Percentiles rank a stretch among this genome's conserved stretches.
Evolutionary conservation across 805 yeast genomes (phyloP).

Genomic region (Candida montana): DNA sequence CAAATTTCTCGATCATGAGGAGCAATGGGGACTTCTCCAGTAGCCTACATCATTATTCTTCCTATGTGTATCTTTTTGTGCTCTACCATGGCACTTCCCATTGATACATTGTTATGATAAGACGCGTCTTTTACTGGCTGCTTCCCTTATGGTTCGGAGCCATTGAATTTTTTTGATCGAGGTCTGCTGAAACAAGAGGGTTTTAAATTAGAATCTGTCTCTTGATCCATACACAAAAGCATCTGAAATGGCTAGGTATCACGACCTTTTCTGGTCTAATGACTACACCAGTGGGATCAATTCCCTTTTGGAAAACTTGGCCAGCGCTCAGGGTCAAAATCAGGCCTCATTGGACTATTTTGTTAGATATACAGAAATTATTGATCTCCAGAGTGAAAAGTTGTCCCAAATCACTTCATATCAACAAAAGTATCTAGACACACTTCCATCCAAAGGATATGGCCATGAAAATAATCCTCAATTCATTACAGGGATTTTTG

Average conservation of each 20-base stretch:
- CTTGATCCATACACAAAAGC: background rate
- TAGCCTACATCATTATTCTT: no score
- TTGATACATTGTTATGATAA: no score
- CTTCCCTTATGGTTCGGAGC: background rate
- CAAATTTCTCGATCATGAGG: no score
- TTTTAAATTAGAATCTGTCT: no score
- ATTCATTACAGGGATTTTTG: background rate
- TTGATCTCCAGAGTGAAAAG: constrained; percentile 14
- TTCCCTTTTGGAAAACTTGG: constrained; percentile 16
- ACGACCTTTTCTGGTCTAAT: constrained; percentile 27
- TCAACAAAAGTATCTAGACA: constrained; percentile 8
- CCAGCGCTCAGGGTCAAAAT: constrained; percentile 17
- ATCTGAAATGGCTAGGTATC: constrained; percentile 5
- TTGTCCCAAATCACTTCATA: constrained; percentile 7
- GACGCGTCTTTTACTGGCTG: no score
- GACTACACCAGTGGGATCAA: constrained; percentile 28
- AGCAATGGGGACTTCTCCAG: no score
- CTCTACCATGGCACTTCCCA: no score
- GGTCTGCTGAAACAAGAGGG: background rate
- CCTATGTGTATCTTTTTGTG: no score
- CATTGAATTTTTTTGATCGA: background rate
- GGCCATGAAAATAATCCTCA: background rate
- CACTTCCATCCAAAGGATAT: background rate
- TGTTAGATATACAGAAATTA: constrained; percentile 14
- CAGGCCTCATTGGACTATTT: constrained; percentile 16